phyloP scores from a whole-genome alignment of 768 basidiomycete species.

The Trametes villosa region DNA sequence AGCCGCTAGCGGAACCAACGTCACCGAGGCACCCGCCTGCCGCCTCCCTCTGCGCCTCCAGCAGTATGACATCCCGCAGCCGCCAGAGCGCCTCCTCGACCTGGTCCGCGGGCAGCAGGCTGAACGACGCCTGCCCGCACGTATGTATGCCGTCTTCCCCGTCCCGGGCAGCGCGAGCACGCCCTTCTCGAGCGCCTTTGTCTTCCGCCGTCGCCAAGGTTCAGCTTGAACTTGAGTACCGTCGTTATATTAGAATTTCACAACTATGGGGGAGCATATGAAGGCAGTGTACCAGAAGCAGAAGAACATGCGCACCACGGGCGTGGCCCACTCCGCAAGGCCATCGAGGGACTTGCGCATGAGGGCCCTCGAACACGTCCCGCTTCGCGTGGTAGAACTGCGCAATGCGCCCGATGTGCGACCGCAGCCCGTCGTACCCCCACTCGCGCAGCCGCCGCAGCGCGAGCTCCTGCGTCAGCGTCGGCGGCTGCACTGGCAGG shows the following conservation, averaged over 20 bases:
- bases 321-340: constrained; percentile 71
- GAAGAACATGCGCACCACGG: constrained; percentile 88
- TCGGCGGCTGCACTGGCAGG: constrained; percentile 67
- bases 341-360: constrained; percentile 78
- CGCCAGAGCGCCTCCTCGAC: constrained; percentile 76
- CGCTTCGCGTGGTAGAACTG: constrained; percentile 74
- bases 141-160: constrained; percentile 72
- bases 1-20: too few species aligned
- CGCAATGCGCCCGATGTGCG: constrained; percentile 72
- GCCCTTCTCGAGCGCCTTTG: constrained; percentile 76
- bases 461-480: constrained; percentile 66
- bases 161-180: constrained; percentile 91
- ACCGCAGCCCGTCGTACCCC: constrained; percentile 76
- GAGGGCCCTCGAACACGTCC: constrained; percentile 76
- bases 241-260: too few species aligned
- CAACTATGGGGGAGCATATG: too few species aligned
- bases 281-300: too few species aligned
- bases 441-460: constrained; percentile 63
- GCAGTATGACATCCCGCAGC: constrained; percentile 43
- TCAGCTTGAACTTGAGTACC: constrained; percentile 84
- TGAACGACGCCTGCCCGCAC: constrained; percentile 89
- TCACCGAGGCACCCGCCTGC: not conserved
- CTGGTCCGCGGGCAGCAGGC: constrained; percentile 63
- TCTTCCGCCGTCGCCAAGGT: constrained; percentile 44
- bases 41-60: constrained; percentile 25